Evolutionary conservation across 495 filamentous ascomycete genomes (phyloP), one percentile per base, ranked within the genome.

Genomic region (Filosporella fistucella): DNA sequence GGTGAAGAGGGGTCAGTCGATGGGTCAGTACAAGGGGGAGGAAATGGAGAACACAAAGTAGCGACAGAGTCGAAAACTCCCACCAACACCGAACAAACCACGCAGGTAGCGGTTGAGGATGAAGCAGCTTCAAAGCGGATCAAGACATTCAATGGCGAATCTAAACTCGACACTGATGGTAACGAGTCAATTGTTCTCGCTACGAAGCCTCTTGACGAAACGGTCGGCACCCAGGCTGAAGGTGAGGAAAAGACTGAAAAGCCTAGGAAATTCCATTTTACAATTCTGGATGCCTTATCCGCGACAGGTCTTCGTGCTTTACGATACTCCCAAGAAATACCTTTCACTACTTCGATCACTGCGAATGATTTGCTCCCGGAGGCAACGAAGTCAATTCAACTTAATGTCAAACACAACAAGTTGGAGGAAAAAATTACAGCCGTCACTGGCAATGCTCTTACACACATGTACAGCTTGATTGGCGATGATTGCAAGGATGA

Each of bases 281-380:
- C 77, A 3, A 91, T 98, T 32, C 82, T 98, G 14, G 93, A 98
- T 65, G 93, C 93, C 3, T 77, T 98, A 21, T 97, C 94, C 10
- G 93, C 93, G 12, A 95, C 91, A 18, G 93, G 94, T 12, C 76
- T 98, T 13, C 86, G 93, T 45, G 93, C 93, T 17, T 67, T 98
- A 26, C 86, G 93, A 36, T 97, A 97, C 67, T 86, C 88, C 22
- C 82, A 87, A 26, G 93, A 99, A 63, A 79, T 99, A 25, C 88
- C 93, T 0, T 82, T 85, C 43, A 74, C 80, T 16, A 93, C 89
- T 6, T 78, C 76, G 9, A 75, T 96, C 28, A 91, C 89, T 2
- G 89, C 91, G 7, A 97, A 97, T 57, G 93, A 99, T 56, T 68
- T 96, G 11, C 87, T 88, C 8, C 62, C 74, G 3, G 72, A 80